Evolutionary conservation across 2,329 filamentous ascomycete species (phyloP).

Genomic region (Clonostachys rosea): DNA sequence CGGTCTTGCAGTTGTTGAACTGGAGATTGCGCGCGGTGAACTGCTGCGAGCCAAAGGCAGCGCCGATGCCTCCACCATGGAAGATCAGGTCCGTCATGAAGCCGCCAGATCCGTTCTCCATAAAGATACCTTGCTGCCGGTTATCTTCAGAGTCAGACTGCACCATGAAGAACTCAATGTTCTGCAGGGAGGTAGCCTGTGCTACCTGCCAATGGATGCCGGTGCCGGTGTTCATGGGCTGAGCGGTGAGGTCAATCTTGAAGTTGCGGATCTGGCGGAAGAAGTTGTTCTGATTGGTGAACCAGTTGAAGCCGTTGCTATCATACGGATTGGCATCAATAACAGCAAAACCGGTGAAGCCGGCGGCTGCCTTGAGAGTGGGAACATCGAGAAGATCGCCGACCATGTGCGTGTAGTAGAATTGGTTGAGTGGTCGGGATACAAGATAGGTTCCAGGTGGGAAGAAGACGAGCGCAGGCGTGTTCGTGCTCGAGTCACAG

Average conservation of each 20-base stretch:
- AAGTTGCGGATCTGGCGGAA: slow-evolving; percentile 63
- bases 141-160: slow-evolving; percentile 8
- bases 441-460: slow-evolving; percentile 77
- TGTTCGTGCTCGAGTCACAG: slow-evolving; percentile 74
- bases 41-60: slow-evolving; percentile 58
- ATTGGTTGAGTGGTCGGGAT: slow-evolving; percentile 66
- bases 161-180: slow-evolving; percentile 41
- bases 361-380: slow-evolving; percentile 43
- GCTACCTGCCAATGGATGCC: slow-evolving; percentile 60
- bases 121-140: slow-evolving; percentile 11
- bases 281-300: slow-evolving; percentile 40
- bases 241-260: slow-evolving; percentile 20
- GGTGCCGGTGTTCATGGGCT: slow-evolving; percentile 37
- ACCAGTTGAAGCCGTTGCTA: slow-evolving; percentile 14
- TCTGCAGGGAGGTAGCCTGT: slow-evolving; percentile 46
- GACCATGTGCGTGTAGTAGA: slow-evolving; percentile 74
- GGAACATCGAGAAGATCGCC: slow-evolving; percentile 59
- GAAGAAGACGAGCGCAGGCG: slow-evolving; percentile 81
- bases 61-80: slow-evolving; percentile 53
- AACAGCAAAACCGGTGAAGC: slow-evolving; percentile 64
- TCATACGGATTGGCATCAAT: slow-evolving; percentile 62
- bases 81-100: slow-evolving; percentile 57
- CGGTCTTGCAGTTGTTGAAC: slow-evolving; percentile 58
- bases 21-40: slow-evolving; percentile 59
- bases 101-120: slow-evolving; percentile 27